phyloP scores from a whole-genome alignment of 1,284 basidiomycete species.

The Lignosus rhinocerotis region DNA sequence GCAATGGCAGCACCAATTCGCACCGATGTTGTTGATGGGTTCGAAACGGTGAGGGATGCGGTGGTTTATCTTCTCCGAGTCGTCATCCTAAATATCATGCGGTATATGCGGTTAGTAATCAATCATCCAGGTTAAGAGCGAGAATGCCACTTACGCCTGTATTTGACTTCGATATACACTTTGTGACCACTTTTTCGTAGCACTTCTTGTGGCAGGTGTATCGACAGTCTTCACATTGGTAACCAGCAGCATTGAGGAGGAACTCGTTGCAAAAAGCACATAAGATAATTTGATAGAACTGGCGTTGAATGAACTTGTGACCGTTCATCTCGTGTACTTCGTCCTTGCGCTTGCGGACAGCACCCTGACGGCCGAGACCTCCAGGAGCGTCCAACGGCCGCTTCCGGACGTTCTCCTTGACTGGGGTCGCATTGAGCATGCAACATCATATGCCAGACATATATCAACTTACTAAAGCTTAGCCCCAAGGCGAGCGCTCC shows the following conservation, averaged over 20 bases:
- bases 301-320: constrained; percentile 95
- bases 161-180: constrained; percentile 98
- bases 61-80: constrained; percentile 99
- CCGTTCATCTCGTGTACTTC: constrained; percentile 99
- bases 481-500: constrained; percentile 86
- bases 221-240: constrained; percentile 99
- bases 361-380: constrained; percentile 96
- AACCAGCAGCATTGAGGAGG: constrained; percentile 94
- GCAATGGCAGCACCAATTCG: constrained; percentile 99
- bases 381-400: constrained; percentile 87
- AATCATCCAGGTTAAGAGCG: neutral
- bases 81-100: constrained; percentile 68
- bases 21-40: constrained; percentile 94
- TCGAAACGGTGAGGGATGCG: constrained; percentile 99
- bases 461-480: constrained; percentile 77
- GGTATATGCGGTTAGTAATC: constrained; percentile 7
- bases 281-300: constrained; percentile 98
- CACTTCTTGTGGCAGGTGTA: constrained; percentile 99
- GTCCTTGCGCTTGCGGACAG: constrained; percentile 96
- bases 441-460: constrained; percentile 11
- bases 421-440: constrained; percentile 43
- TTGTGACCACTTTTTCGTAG: constrained; percentile 98
- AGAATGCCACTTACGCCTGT: constrained; percentile 68
- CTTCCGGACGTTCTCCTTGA: constrained; percentile 96
- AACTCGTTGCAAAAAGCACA: constrained; percentile 99